Evolutionary conservation across 2,329 filamentous ascomycete species (phyloP), one percentile per base, ranked within the genome.

Genomic region (Macrophomina pseudophaseolina): DNA sequence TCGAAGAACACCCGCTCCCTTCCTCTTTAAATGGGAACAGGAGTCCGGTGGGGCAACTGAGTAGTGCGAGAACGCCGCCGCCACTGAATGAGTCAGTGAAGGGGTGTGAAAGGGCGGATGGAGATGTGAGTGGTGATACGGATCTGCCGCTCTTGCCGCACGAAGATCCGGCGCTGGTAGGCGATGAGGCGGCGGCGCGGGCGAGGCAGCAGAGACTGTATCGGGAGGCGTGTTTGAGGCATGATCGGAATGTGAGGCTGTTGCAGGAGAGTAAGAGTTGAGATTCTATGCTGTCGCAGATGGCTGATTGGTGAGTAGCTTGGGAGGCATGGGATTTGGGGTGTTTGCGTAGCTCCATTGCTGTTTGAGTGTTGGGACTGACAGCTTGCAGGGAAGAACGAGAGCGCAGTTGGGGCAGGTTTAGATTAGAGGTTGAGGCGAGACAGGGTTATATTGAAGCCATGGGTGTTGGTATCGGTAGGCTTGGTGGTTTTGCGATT

Each of bases 161-260:
- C 18, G 89, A 91, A 76, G 89, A 91, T 70, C 89, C 88, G 0
- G 84, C 88, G 66, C 79, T 91, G 9, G 89, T 91, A 1, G 89
- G 89, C 38, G 88, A 90, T 77, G 83, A 83, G 60, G 89, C 88
- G 3, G 89, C 89, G 2, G 80, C 82, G 9, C 76, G 82, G 68
- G 87, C 88, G 7, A 81, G 86, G 51, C 77, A 79, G n/a, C 85
- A 86, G 72, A 81, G 89, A 68, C 75, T 79, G 6, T 80, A 79
- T 68, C 68, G 89, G 35, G 77, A 90, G 65, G 76, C 85, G 52
- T 79, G 82, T 67, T 46, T 72, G 59, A 56, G 67, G 23, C 73
- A 71, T 12, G 73, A 76, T 16, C 73, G 75, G 53, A 71, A 72
- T 14, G 64, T 72, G 14, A 64, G 71, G 46, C 68, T 77, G 56